Evolutionary conservation across 352 stramenopile genomes (phyloP), one percentile per base, ranked within the genome.

Genomic region (Phytopythium cucurbitacearum): DNA sequence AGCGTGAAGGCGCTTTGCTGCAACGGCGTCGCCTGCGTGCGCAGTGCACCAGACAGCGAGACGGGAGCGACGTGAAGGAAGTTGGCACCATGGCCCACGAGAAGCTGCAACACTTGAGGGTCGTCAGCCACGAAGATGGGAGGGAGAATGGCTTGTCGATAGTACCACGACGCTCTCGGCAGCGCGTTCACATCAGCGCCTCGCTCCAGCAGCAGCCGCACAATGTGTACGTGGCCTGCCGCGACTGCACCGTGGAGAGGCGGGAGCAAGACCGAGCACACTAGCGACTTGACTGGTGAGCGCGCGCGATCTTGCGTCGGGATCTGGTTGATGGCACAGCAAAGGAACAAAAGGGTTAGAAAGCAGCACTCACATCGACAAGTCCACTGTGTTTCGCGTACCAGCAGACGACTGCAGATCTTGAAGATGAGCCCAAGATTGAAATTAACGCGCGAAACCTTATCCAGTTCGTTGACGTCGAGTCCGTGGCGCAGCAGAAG

Each of bases 51-150:
- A 8, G 67, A 67, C 8, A 87, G 64, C 7, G 63, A 62, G 9
- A 80, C 73, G 0, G 64, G 60, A 5, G 71, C 71, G 12, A 93
- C 75, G 39, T 88, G 68, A 0, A 93, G 62, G 38, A 87, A 82
- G 40, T 92, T 92, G 3, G 80, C 81, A 4, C 76, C 74, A 34
- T 81, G 62, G 1, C 65, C 62, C 7, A 92, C 69, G 7, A 92
- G 64, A 21, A 91, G 43, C 28, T 76, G 67, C 15, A 92, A 60
- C 38, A 90, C 75, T 60, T 91, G 72, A 1, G 78, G 78, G 38
- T 91, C 74, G 47, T 91, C 80, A 3, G 80, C 77, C 48, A 89
- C 67, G 60, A 90, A 93, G 13, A 93, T 85, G 1, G 83, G 73
- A 7, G 80, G 78, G 5, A 89, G 65, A 12, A 81, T 65, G 0